Base-by-base conservation (phyloP, 257 asterid genomes). In the Mentha longifolia region DNA sequence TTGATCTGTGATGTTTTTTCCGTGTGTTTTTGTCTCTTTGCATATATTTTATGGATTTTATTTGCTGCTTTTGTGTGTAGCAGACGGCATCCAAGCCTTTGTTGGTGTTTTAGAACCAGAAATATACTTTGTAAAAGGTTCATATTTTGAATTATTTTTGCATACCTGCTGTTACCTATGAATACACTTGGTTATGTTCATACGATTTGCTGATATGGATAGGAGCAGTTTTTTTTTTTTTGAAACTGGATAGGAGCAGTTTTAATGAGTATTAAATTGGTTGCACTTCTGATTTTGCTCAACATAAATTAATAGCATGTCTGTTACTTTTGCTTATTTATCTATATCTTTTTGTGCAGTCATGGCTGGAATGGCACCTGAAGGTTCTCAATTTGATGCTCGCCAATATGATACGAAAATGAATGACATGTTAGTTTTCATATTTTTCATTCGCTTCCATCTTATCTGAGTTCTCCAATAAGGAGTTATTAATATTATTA, bases 381-480 rank as follows among this genome's bases (percentile, higher is more conserved):
- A 86, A 70, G 92, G 87, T 54, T 86, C 92, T 78, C 89, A 84
- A 50, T 86, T 81, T 69, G 86, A 84, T 74, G 76, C 82, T 65
- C 80, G 81, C 63, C 85, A 84, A 2, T 86, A 68, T 54, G 92
- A 86, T 77, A 54, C 83, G 1, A 86, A 84, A 77, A 86, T 86
- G 89, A 78, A 52, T 51, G 92, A 86, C 74, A 46, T 84, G 89
- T 86, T 33, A 76, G 83, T 78, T 67, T 33, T 64, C 20, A 10
- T 7, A 19, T n/a, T n/a, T n/a, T 42, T 20, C 19, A 42, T 57
- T 7, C 65, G 59, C 55, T 20, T 22, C 20, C 41, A n/a, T 14
- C 57, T 11, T 42, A 33, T 22, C 59, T 61, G 45, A 55, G 14
- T 61, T 51, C n/a, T n/a, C n/a, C n/a, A n/a, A n/a, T n/a, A n/a